Conservation (phyloP, 2,329 filamentous ascomycete genomes). For the Nothophaeocryptopus gaeumannii region DNA sequence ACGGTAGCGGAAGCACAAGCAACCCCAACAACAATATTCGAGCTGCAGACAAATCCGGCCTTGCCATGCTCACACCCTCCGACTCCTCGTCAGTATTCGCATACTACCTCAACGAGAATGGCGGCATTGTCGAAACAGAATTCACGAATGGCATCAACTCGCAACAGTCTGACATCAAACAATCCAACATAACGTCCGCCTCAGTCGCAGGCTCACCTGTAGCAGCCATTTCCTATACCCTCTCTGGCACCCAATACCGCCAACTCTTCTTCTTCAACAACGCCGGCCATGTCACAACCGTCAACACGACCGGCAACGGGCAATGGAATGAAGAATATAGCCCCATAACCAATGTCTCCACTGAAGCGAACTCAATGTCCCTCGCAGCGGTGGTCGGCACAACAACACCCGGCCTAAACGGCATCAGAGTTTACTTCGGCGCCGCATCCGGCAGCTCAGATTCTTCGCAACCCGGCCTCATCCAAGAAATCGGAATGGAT, state of each 20-base stretch:
- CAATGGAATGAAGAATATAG: conserved; percentile 8
- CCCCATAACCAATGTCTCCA: conserved; percentile 1
- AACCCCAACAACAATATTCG: not conserved
- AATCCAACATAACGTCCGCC: conserved; percentile 11
- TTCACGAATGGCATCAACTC: conserved; percentile 9
- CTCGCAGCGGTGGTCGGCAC: conserved; percentile 15
- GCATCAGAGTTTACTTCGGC: conserved; percentile 21
- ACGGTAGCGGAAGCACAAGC: not conserved
- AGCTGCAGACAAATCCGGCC: conserved; percentile 16
- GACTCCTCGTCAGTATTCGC: conserved; percentile 5
- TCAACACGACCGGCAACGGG: conserved; percentile 10
- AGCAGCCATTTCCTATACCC: conserved; percentile 16
- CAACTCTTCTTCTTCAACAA: conserved; percentile 19
- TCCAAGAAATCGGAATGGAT: conserved; percentile 17
- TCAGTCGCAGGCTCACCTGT: conserved; percentile 11
- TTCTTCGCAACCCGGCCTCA: conserved; percentile 1
- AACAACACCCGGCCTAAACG: conserved; percentile 10
- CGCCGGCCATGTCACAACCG: conserved; percentile 9
- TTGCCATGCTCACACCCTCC: conserved; percentile 10
- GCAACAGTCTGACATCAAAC: conserved; percentile 3
- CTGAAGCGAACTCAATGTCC: conserved; percentile 4
- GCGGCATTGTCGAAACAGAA: conserved; percentile 16
- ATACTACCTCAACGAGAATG: conserved; percentile 17
- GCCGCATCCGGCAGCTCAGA: too few species aligned
- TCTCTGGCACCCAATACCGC: conserved; percentile 7